Base-by-base conservation (phyloP, 2,329 filamentous ascomycete species). In the Sporothrix protearum region DNA sequence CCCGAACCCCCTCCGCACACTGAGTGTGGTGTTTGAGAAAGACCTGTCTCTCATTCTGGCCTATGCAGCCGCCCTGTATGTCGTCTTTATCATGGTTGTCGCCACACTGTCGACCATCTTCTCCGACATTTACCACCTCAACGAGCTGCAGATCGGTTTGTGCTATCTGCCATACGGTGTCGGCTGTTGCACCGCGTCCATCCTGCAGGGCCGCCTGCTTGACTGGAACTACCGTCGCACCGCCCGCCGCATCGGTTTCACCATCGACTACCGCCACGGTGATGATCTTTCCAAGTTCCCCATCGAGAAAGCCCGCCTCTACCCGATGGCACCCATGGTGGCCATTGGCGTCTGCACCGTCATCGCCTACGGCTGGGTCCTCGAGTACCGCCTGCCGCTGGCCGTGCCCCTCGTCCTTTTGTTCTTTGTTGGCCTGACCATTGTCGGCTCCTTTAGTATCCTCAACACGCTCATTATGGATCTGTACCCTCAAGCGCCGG, bases 201-300 rank as follows among this genome's bases (percentile, higher is more conserved):
- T 87, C 33, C 77, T 79, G n/a, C 86, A 87, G 73, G 91, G 92
- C 5, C 84, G 84, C 74, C 76, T 87, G 6, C 80, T 87, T 64
- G 86, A 88, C 79, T 89, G 87, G 84, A 94, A 94, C 78, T 96
- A 92, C 78, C 85, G 88, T 7, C 86, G 91, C 51, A 85, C 89
- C 63, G 91, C 92, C 1, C 83, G 82, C 66, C 84, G 85, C 42
- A 81, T 90, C 19, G 88, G 88, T 6, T 82, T 93, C 71, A 81
- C 82, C 1, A 86, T 93, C 74, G 86, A 87, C 73, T 85, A 83
- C 72, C 88, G 86, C 74, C 86, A 87, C 10, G 85, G 85, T 25
- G 82, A 85, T 73, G 82, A 87, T 74, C 79, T 87, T 63, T 77
- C 78, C 6, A 80, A 81, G 25, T 88, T 87, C 70, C 87, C 86